Base-by-base conservation (phyloP, 2,329 filamentous ascomycete species). In the Paradendryphiella salina region DNA sequence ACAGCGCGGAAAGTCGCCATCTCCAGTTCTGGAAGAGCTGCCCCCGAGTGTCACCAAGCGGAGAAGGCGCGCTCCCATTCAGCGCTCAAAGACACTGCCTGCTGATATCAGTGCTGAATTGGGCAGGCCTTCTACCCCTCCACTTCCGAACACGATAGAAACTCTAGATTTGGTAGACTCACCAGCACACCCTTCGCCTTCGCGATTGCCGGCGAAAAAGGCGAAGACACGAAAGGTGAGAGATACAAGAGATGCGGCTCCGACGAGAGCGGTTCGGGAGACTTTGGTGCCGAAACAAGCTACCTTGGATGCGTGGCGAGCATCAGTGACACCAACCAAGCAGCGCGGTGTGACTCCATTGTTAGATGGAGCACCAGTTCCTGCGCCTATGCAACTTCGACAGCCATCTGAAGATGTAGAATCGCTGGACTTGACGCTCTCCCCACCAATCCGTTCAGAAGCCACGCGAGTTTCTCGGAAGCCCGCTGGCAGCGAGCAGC, bases 81-180 rank as follows among this genome's bases (percentile, higher is more conserved):
- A 70, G 42, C 67, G 70, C 31, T 70, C 69, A 8, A 63, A 65
- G 4, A 73, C 69, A 1, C 55, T 69, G 8, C 69, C 69, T 0
- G 45, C 61, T 1, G 50, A 64, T 15, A 43, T 47, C 1, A 52
- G 49, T 28, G 37, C 42, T 2, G 21, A 38, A 9, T 14, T 46
- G 5, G 54, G 54, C 13, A 59, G 60, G n/a, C 40, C 66, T 18
- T 46, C 36, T 6, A 63, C 64, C 17, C 63, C 64, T 15, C 56
- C 58, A 6, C 40, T 50, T 3, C 4, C 54, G 7, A 54, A 57
- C 21, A 52, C 56, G 2, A 64, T 70, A 46, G 67, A 71, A 31
- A 65, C 54, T 0, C 44, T 72, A 13, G 64, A 72, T 47, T 50
- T 72, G 4, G 52, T 63, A 1, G 59, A 59, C 41, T 64, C 63